Conservation (phyloP, 805 yeast species). For the Torulaspora franciscae region DNA sequence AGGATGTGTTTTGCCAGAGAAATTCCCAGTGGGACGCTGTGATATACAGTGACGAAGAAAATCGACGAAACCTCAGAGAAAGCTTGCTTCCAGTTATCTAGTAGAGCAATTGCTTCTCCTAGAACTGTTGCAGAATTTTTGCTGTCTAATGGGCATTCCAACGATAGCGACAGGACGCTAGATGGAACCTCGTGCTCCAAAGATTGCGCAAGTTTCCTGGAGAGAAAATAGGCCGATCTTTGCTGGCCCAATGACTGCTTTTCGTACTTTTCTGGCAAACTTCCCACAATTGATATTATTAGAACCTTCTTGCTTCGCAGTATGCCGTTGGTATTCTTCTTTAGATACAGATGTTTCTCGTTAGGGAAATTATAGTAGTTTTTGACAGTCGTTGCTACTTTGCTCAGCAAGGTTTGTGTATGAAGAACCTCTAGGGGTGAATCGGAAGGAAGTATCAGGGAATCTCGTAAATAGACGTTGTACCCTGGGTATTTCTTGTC, state of each 20-base stretch:
- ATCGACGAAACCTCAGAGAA: constrained; percentile 47
- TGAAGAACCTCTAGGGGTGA: constrained; percentile 31
- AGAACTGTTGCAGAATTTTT: constrained; percentile 32
- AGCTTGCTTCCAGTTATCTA: constrained; percentile 46
- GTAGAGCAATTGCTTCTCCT: constrained; percentile 43
- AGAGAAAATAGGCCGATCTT: constrained; percentile 28
- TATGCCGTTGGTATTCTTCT: constrained; percentile 20
- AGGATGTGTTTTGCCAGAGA: constrained; percentile 45
- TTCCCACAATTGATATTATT: constrained; percentile 32
- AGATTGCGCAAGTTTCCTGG: constrained; percentile 27
- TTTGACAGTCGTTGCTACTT: constrained; percentile 35
- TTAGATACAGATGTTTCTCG: constrained; percentile 38
- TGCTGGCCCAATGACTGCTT: constrained; percentile 28
- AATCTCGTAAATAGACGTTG: constrained; percentile 26
- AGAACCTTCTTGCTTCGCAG: constrained; percentile 25
- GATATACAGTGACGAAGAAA: constrained; percentile 48
- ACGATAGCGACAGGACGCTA: constrained; percentile 30
- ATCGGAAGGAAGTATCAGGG: constrained; percentile 31
- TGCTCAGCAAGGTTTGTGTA: constrained; percentile 34
- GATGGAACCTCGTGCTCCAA: constrained; percentile 29
- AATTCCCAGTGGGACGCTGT: constrained; percentile 49
- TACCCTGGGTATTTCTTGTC: constrained; percentile 16
- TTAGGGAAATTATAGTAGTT: constrained; percentile 37
- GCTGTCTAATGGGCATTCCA: constrained; percentile 35
- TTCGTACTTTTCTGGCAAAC: constrained; percentile 34